These are phyloP conservation scores for Uronychia binucleata DNA, from an alignment of 73 alveolate genomes.

Conservation along the genomic window DNA sequence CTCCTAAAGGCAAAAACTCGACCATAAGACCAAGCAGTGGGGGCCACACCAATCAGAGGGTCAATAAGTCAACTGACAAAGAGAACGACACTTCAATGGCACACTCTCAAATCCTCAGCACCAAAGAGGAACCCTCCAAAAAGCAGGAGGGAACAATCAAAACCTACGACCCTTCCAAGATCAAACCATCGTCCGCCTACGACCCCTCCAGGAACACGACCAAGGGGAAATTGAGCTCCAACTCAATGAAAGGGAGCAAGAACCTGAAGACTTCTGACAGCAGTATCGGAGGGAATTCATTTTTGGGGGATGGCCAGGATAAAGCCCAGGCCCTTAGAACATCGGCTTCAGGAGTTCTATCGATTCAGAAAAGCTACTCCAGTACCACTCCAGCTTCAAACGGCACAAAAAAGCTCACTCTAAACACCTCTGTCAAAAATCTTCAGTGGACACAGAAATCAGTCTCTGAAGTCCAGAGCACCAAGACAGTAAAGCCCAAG, in stretches of 20 bases:
- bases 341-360: background rate
- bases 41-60: background rate
- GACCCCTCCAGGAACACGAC: background rate
- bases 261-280: background rate
- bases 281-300: no score
- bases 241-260: background rate
- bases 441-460: no score
- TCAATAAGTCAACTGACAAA: background rate
- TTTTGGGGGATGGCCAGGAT: no score
- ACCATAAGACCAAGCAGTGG: slow-evolving; percentile 1
- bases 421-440: no score
- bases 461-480: no score
- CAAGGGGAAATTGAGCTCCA: background rate
- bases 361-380: no score
- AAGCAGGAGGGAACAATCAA: background rate
- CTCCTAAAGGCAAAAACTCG: background rate
- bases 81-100: background rate
- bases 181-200: background rate
- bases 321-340: background rate
- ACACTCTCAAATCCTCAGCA: background rate
- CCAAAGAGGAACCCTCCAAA: background rate
- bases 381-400: no score
- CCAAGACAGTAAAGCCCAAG: no score
- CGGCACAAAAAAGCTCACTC: no score
- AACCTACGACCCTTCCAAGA: background rate